Evolutionary conservation across 1,284 basidiomycete genomes (phyloP), one percentile per base, ranked within the genome.

Genomic region (Ganoderma lingzhi): DNA sequence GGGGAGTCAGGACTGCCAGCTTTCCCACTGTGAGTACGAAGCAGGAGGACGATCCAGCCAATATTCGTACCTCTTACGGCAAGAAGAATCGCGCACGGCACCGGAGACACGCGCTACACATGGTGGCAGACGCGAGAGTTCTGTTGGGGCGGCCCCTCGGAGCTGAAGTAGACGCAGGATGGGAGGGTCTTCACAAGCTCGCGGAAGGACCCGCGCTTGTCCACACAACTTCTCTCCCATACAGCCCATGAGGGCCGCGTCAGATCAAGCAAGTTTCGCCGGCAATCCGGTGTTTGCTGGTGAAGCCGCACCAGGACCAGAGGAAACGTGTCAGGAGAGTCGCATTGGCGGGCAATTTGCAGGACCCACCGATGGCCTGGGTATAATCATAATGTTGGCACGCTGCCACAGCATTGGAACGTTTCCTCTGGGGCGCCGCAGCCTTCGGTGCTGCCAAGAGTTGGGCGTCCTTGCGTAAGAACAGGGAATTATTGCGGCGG

Each of bases 11-110:
- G 44, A 19, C 44, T 56, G 53, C 42, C 23, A 32, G 41, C 2
- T 30, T 73, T 73, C 72, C 70, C 72, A 73, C 72, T 73, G 72
- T 73, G 72, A 73, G 70, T 66, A 66, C 63, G 30, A 55, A 45
- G 23, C 23, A 44, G 62, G 58, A 53, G 37, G 51, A 61, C 51
- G 32, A 37, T 58, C 48, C 17, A 67, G 62, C 65, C 61, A 63
- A 64, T 37, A 10, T 44, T 58, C 55, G 51, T 69, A 69, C 68
- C 68, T 64, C 17, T 67, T 70, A 62, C 59, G 67, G 70, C 41
- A 64, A 45, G 48, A 58, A 61, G 58, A 51, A 61, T 62, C 68
- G 53, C 53, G 55, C 28, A 58, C 72, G 70, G 72, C 55, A 63
- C 72, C 70, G 70, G 60, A 28, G 32, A 60, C 67, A 66, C 35